Conservation (phyloP, 2,329 filamentous ascomycete species). For the Aspergillus sclerotialis region DNA sequence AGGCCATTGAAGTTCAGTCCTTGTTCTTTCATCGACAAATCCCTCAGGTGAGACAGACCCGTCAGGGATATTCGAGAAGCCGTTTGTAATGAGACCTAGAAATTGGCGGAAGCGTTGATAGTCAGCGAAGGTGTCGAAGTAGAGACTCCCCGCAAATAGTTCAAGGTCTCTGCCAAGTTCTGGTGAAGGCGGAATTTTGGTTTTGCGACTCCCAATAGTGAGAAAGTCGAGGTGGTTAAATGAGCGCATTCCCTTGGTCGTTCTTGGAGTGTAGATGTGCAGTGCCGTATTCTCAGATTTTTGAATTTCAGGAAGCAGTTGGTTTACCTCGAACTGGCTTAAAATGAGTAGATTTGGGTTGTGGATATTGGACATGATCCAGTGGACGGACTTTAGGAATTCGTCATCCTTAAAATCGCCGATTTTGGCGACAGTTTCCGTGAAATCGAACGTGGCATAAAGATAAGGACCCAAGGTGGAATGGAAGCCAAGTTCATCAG, state of each 20-base stretch:
- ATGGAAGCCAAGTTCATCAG: slow-evolving; percentile 3
- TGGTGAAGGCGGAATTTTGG: slow-evolving; percentile 10
- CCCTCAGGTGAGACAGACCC: slow-evolving; percentile 14
- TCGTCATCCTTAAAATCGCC: slow-evolving; percentile 40
- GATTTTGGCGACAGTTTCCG: slow-evolving; percentile 1
- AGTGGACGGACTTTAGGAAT: slow-evolving; percentile 51
- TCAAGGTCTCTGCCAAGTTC: slow-evolving; percentile 47
- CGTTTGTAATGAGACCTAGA: too few relatives aligned
- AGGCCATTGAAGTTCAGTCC: slow-evolving; percentile 11
- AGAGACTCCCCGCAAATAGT: slow-evolving; percentile 62
- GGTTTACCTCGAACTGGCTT: slow-evolving; percentile 55
- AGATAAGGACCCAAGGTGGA: slow-evolving; percentile 1
- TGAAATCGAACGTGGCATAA: slow-evolving; percentile 5
- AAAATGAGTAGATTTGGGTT: slow-evolving; percentile 43
- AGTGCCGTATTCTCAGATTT: slow-evolving; percentile 31
- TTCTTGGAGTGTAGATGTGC: slow-evolving; percentile 46
- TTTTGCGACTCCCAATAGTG: slow-evolving; percentile 16
- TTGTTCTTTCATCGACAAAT: slow-evolving; percentile 20
- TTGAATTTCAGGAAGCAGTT: slow-evolving; percentile 38
- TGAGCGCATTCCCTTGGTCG: slow-evolving; percentile 27
- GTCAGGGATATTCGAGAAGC: too few relatives aligned
- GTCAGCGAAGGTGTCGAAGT: slow-evolving; percentile 48
- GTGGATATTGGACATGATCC: slow-evolving; percentile 38
- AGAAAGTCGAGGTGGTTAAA: slow-evolving; percentile 44
- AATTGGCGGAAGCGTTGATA: slow-evolving; percentile 38